Percentiles rank a stretch among this genome's conserved stretches.
Evolutionary conservation across 2,329 filamentous ascomycete species (phyloP).

Genomic region (Alternaria hordeiaustralica): DNA sequence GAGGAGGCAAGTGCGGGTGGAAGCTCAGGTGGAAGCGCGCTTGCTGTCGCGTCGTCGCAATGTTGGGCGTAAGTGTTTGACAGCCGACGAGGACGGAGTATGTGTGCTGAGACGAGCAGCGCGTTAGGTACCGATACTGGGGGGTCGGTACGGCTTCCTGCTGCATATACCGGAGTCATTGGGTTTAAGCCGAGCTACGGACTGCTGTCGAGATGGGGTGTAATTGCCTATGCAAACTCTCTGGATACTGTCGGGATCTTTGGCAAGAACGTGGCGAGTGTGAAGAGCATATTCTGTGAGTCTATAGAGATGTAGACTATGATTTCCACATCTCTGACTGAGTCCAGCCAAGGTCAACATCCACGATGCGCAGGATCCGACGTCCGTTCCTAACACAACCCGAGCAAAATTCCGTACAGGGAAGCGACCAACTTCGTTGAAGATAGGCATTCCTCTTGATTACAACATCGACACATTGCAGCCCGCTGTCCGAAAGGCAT

Average conservation of each 20-base stretch:
- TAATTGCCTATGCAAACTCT: slow-evolving; percentile 91
- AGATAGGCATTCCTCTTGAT: slow-evolving; percentile 70
- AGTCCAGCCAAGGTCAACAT: slow-evolving; percentile 59
- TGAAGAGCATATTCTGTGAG: slow-evolving; percentile 50
- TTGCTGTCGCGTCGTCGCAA: slow-evolving; percentile 74
- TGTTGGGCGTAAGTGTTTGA: slow-evolving; percentile 60
- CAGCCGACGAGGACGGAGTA: neutral
- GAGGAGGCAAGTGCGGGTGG: slow-evolving; percentile 46
- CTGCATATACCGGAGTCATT: slow-evolving; percentile 81
- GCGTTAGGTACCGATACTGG: slow-evolving; percentile 94
- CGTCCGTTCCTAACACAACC: slow-evolving; percentile 66
- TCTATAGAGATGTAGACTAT: neutral
- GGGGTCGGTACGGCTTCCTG: slow-evolving; percentile 84
- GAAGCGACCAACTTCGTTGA: slow-evolving; percentile 19
- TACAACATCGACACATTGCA: slow-evolving; percentile 89
- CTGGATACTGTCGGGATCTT: slow-evolving; percentile 88
- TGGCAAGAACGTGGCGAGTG: slow-evolving; percentile 61
- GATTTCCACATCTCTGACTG: slow-evolving; percentile 2
- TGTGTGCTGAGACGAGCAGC: slow-evolving; percentile 41
- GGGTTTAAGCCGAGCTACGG: slow-evolving; percentile 95
- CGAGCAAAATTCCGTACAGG: slow-evolving; percentile 53
- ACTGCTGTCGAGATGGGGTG: slow-evolving; percentile 81
- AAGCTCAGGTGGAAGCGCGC: slow-evolving; percentile 91
- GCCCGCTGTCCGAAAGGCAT: slow-evolving; percentile 70
- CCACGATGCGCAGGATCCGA: slow-evolving; percentile 76